These are phyloP conservation scores for Nicotiana benthamiana DNA, from an alignment of 257 asterid species.

Conservation along the genomic window DNA sequence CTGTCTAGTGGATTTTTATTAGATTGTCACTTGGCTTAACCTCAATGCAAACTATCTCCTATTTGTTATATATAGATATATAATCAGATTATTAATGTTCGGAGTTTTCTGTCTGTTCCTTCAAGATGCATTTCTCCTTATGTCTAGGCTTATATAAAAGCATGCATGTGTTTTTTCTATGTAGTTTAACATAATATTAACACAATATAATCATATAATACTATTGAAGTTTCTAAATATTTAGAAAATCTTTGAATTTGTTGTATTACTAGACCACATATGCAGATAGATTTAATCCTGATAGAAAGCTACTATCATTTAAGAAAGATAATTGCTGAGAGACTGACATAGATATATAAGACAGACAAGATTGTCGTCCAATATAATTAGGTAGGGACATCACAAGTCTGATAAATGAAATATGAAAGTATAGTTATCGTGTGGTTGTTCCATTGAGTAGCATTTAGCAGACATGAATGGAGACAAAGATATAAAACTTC, in stretches of 20 bases:
- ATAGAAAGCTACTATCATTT: background rate
- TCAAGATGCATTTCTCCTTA: background rate
- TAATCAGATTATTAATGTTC: background rate
- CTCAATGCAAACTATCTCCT: too few species aligned
- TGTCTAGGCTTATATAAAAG: background rate
- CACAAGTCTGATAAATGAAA: background rate
- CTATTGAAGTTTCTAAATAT: background rate
- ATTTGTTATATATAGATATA: too few species aligned
- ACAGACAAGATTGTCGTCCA: background rate
- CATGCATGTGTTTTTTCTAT: background rate
- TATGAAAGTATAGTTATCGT: background rate
- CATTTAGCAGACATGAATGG: background rate
- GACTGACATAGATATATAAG: background rate
- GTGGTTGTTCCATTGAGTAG: background rate
- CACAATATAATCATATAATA: background rate
- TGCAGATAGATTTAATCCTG: background rate
- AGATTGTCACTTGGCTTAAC: too few species aligned
- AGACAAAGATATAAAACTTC: background rate
- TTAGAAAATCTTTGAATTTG: background rate
- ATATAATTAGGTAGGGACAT: background rate
- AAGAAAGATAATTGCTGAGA: background rate
- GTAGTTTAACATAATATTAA: background rate
- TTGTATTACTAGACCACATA: background rate
- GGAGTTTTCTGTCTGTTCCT: background rate
- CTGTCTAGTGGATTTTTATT: too few species aligned